A percentile compares a stretch with the other conserved stretches of the same genome.
These are phyloP conservation scores for Citrus reticulata DNA, from an alignment of 345 rosid genomes.

Conservation along the genomic window DNA sequence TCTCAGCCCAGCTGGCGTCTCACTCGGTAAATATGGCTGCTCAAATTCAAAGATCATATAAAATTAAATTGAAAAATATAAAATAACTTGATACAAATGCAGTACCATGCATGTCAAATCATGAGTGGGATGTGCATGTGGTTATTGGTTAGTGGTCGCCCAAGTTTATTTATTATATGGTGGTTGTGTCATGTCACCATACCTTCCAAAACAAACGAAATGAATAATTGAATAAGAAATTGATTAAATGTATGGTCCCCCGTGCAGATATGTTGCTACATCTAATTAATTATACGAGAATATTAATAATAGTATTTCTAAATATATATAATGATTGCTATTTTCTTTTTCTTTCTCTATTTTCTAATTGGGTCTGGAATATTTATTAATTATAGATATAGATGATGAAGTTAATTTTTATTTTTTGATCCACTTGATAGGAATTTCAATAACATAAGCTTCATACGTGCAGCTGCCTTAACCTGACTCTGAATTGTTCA, in stretches of 20 bases:
- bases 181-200: background rate
- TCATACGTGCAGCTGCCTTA: background rate
- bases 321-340: background rate
- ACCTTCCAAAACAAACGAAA: background rate
- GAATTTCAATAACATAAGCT: background rate
- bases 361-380: background rate
- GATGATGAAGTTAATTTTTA: background rate
- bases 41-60: slow-evolving; percentile 7
- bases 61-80: too few relatives aligned
- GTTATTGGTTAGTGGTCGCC: background rate
- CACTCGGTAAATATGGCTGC: slow-evolving; percentile 86
- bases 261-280: background rate
- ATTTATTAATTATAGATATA: background rate
- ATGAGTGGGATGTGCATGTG: background rate
- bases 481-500: slow-evolving; percentile 23
- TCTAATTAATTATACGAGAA: background rate
- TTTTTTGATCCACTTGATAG: background rate
- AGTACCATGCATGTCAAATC: background rate
- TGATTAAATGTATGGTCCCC: background rate
- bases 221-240: background rate
- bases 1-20: slow-evolving; percentile 77
- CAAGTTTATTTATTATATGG: background rate
- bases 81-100: background rate
- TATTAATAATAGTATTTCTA: background rate
- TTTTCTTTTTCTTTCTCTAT: background rate